Percentiles rank a stretch among this genome's conserved stretches.
Conservation (phyloP, 2,329 filamentous ascomycete genomes). For the Ophiostoma himal-ulmi region DNA sequence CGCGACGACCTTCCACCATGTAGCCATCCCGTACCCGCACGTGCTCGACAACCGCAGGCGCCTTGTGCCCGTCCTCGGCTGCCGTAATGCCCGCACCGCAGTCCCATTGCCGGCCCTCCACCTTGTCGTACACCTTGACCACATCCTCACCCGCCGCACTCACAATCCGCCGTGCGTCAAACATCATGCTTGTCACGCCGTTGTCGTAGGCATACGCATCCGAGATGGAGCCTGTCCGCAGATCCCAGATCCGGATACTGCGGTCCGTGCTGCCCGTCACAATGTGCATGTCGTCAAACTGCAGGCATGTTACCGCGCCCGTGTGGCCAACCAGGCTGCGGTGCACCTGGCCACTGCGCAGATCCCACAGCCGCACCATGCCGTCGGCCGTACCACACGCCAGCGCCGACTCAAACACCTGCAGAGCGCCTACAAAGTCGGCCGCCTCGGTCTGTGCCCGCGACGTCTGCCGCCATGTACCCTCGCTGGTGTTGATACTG, state of each 20-base stretch:
- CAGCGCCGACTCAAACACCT: slow-evolving; percentile 92
- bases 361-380: slow-evolving; percentile 94
- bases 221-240: slow-evolving; percentile 88
- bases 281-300: slow-evolving; percentile 93
- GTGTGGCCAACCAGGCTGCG: slow-evolving; percentile 93
- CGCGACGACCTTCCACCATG: slow-evolving; percentile 79
- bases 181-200: slow-evolving; percentile 93
- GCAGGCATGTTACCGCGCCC: slow-evolving; percentile 84
- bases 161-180: slow-evolving; percentile 84
- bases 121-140: slow-evolving; percentile 97
- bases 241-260: slow-evolving; percentile 98
- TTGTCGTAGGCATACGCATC: slow-evolving; percentile 95
- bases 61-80: slow-evolving; percentile 56
- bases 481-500: slow-evolving; percentile 33
- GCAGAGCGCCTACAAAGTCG: slow-evolving; percentile 89
- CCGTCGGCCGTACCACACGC: slow-evolving; percentile 96
- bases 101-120: slow-evolving; percentile 92
- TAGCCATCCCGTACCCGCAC: slow-evolving; percentile 93
- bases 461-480: slow-evolving; percentile 68
- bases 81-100: slow-evolving; percentile 77
- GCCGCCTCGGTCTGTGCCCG: slow-evolving; percentile 70
- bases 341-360: slow-evolving; percentile 94
- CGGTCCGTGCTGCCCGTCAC: slow-evolving; percentile 90
- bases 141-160: slow-evolving; percentile 86
- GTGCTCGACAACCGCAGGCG: slow-evolving; percentile 66